Conservation (phyloP, 1,139 yeast genomes). For the Arxiozyma telluris region DNA sequence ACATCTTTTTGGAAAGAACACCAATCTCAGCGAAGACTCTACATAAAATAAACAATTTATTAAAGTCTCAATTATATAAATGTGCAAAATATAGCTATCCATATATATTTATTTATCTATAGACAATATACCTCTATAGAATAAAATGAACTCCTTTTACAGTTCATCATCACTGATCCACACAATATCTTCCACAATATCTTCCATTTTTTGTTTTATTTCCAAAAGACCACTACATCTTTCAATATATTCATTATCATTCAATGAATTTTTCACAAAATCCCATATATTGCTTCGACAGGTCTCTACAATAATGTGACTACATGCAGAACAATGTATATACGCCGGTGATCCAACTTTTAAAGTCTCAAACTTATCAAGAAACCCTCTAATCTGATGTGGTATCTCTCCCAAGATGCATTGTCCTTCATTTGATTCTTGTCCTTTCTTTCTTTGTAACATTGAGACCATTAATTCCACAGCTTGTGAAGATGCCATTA, state of each 20-base stretch:
- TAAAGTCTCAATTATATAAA: background rate
- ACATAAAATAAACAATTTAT: background rate
- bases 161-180: constrained; percentile 33
- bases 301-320: constrained; percentile 43
- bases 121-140: background rate
- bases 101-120: background rate
- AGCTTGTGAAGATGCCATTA: constrained; percentile 77
- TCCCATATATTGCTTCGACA: constrained; percentile 61
- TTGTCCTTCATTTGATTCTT: constrained; percentile 28
- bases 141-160: constrained; percentile 23
- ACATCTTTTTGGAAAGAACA: background rate
- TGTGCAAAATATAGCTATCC: background rate
- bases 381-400: constrained; percentile 83
- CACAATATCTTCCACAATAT: constrained; percentile 41
- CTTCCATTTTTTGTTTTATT: constrained; percentile 67
- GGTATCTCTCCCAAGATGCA: constrained; percentile 64
- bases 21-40: background rate
- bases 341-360: constrained; percentile 66
- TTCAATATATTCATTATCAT: constrained; percentile 59
- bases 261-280: constrained; percentile 62
- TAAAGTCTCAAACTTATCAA: constrained; percentile 54
- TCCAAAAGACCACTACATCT: constrained; percentile 66
- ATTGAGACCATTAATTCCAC: constrained; percentile 74
- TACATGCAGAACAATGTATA: constrained; percentile 78
- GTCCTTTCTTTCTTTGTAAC: constrained; percentile 54